These are phyloP conservation scores for Clavispora fructus DNA, from an alignment of 805 yeast genomes.

Conservation along the genomic window DNA sequence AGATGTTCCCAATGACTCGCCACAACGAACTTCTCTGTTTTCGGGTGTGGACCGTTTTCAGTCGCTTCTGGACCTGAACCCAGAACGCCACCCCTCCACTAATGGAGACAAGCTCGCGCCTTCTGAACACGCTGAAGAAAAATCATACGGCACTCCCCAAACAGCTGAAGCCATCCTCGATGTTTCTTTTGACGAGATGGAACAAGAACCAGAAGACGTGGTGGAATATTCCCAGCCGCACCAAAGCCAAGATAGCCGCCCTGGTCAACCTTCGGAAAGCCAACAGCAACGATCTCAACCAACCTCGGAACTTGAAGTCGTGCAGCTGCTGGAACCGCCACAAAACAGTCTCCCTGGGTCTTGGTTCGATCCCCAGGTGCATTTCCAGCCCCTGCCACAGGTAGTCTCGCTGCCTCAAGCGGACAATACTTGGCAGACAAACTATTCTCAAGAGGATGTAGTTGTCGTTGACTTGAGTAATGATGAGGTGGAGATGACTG, in stretches of 20 bases:
- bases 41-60: neutral
- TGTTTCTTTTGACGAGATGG: neutral
- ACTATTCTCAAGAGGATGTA: neutral
- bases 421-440: neutral
- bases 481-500: neutral
- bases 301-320: neutral
- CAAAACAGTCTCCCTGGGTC: neutral
- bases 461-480: conserved; percentile 1
- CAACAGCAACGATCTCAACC: neutral
- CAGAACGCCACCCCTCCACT: neutral
- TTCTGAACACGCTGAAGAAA: neutral
- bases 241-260: neutral
- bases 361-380: neutral
- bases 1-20: neutral
- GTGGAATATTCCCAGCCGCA: neutral
- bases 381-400: neutral
- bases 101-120: neutral
- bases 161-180: neutral
- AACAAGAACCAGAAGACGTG: neutral
- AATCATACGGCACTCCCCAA: neutral
- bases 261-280: neutral
- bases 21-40: neutral
- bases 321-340: neutral
- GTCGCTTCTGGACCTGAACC: neutral
- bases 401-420: neutral